Evolutionary conservation across 768 basidiomycete species (phyloP), one percentile per base, ranked within the genome.

Genomic region (Austroboletus festivus): DNA sequence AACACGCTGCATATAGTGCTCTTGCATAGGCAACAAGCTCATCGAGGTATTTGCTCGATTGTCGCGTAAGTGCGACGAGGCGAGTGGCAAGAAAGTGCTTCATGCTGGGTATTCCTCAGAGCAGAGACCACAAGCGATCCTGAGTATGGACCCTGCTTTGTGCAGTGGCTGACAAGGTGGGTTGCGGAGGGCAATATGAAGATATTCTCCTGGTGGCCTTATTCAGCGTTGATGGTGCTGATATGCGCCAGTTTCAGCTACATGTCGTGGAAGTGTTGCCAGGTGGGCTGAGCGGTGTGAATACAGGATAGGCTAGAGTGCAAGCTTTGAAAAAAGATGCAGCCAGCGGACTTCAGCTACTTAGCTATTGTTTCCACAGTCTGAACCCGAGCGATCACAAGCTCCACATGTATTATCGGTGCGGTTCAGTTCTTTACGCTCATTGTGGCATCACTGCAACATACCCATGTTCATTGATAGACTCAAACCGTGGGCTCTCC

Each of bases 221-320:
- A 5, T 5, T 33, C 12, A 18, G 16, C 16, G 35, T 19, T 37
- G 21, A 11, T 18, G 5, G 4, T 19, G 20, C 4, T 18, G 12
- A 28, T 28, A 12, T 28, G 28, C 12, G 12, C n/a, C n/a, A 6
- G 24, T 38, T 48, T 10, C 38, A 70, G 73, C 73, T 72, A 1
- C 70, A 68, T 45, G 51, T 55, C 16, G 54, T 71, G 15, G 70
- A 76, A 50, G 62, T 73, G 5, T 43, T 77, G 16, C 64, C 72
- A 2, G 59, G 60, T 13, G 73, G 74, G 0, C 46, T 76, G 16
- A 55, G 54, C 0, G 72, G 67, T 7, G 60, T 76, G 8, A 48
- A 42, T 0, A 53, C 52, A 33, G 72, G 68, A 3, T 31, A 58
- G 59, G 37, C 33, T 75, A 46, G 47, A 58, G 51, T 50, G 9